These are phyloP conservation scores for Salix viminalis DNA, from an alignment of 345 rosid genomes.

Conservation along the genomic window DNA sequence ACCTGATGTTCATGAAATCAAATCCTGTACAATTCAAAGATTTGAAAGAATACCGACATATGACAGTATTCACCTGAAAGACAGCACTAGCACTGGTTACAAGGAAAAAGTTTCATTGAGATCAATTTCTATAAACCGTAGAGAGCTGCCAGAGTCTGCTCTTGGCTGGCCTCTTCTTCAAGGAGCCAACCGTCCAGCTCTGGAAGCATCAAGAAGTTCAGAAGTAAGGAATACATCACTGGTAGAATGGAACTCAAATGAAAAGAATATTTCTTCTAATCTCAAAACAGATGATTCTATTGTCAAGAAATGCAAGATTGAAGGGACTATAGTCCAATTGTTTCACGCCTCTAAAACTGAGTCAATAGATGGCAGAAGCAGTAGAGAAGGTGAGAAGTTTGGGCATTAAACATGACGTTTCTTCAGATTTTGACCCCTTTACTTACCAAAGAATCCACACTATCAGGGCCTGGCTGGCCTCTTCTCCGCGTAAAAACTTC, in stretches of 20 bases:
- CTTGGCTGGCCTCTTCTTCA: conserved; percentile 44
- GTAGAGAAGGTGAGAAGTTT: neutral
- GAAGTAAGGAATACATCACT: conserved; percentile 20
- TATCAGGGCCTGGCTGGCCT: conserved; percentile 37
- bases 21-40: neutral
- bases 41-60: conserved; percentile 5
- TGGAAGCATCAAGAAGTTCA: conserved; percentile 4
- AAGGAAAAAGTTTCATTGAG: conserved; percentile 5
- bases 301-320: neutral
- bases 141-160: conserved; percentile 31
- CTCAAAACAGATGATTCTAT: neutral
- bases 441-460: no score
- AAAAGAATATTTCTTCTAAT: neutral
- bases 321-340: neutral
- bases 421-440: conserved; percentile 6
- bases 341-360: neutral
- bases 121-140: conserved; percentile 28
- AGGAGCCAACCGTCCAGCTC: conserved; percentile 3
- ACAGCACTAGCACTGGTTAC: neutral
- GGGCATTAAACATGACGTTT: neutral
- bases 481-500: conserved; percentile 25
- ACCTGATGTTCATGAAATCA: neutral
- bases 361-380: neutral
- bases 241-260: conserved; percentile 11
- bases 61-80: neutral